Percentiles rank a stretch among this genome's conserved stretches.
Conservation (phyloP, 2,329 filamentous ascomycete genomes). For the Colletotrichum sp. region DNA sequence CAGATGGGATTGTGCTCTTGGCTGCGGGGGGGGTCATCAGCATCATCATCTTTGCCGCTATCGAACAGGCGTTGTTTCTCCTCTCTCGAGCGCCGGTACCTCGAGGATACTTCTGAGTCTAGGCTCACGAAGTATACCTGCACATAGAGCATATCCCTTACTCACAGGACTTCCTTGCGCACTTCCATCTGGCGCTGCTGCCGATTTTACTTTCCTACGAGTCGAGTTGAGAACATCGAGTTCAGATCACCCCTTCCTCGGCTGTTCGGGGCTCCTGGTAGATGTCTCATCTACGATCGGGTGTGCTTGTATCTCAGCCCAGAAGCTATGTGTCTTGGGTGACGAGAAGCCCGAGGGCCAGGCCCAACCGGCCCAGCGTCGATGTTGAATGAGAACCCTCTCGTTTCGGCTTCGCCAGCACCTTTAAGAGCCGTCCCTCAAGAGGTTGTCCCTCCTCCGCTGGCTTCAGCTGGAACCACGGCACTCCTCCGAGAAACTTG, state of each 20-base stretch:
- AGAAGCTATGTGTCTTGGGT: background rate
- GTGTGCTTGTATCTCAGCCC: background rate
- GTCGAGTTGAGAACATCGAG: background rate
- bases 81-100: background rate
- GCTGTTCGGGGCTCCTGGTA: background rate
- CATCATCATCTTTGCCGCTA: background rate
- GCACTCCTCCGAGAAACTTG: background rate
- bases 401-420: rapidly evolving
- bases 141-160: background rate
- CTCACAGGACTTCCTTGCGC: background rate
- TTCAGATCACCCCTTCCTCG: background rate
- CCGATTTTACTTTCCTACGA: background rate
- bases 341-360: background rate
- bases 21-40: background rate
- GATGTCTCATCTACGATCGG: background rate
- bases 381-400: background rate
- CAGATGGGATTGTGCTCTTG: background rate
- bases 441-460: background rate
- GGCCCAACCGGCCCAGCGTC: background rate
- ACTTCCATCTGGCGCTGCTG: background rate
- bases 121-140: too few relatives aligned
- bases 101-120: background rate
- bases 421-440: background rate
- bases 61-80: background rate
- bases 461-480: background rate